These are phyloP conservation scores for Aspergillus nomiae DNA, from an alignment of 2,329 filamentous ascomycete genomes.

Conservation along the genomic window DNA sequence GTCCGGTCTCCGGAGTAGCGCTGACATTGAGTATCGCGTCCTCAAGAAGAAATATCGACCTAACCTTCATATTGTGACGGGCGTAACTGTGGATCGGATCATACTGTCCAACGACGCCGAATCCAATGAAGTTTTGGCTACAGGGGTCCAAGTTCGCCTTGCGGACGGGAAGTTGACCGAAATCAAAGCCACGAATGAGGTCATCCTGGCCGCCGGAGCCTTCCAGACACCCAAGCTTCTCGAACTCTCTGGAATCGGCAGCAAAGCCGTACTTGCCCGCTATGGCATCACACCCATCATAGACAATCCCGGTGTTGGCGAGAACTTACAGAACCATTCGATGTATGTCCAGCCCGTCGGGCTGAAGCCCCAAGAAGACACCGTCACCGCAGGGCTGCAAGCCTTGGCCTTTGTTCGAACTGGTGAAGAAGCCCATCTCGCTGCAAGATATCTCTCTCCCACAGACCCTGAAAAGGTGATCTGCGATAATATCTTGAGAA, in stretches of 20 bases:
- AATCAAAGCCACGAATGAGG: conserved; percentile 49
- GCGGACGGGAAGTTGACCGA: conserved; percentile 27
- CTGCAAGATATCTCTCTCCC: no score
- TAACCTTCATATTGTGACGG: conserved; percentile 13
- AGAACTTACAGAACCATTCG: conserved; percentile 54
- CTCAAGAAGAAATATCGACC: conserved; percentile 12
- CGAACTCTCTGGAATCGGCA: conserved; percentile 64
- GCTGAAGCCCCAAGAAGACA: neutral
- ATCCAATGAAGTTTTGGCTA: conserved; percentile 4
- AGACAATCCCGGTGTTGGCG: conserved; percentile 50
- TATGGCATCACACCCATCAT: conserved; percentile 48
- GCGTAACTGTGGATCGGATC: conserved; percentile 17
- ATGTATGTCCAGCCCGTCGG: neutral
- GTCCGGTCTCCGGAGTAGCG: neutral
- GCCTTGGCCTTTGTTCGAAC: neutral
- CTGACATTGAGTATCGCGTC: neutral
- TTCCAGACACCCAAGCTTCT: conserved; percentile 60
- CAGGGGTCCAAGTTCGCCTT: conserved; percentile 21
- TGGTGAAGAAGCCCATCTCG: neutral
- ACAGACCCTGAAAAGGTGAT: no score
- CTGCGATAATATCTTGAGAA: no score
- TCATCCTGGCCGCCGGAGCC: conserved; percentile 62
- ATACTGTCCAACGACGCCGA: neutral
- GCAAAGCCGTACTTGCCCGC: conserved; percentile 42
- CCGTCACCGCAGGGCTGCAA: neutral